Evolutionary conservation across 2,329 filamentous ascomycete species (phyloP).

Genomic region (Teratosphaeria nubilosa): DNA sequence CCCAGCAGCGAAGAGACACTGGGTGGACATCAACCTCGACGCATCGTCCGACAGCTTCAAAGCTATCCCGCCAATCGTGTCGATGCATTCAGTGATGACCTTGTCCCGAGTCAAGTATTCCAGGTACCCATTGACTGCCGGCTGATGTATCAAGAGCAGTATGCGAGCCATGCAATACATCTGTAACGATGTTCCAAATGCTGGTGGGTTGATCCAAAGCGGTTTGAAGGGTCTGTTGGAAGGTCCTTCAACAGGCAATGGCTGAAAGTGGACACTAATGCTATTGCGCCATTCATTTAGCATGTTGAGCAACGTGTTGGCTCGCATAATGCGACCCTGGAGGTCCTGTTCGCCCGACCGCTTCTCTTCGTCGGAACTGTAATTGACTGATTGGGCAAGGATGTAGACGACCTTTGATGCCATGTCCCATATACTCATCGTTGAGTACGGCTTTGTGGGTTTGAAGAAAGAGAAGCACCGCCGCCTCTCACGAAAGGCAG

Average conservation of each 20-base stretch:
- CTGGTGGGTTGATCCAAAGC: constrained; percentile 43
- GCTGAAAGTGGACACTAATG: constrained; percentile 36
- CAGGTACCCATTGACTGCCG: constrained; percentile 39
- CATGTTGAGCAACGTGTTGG: constrained; percentile 36
- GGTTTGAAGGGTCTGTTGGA: constrained; percentile 38
- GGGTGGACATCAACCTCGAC: constrained; percentile 35
- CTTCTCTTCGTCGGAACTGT: constrained; percentile 43
- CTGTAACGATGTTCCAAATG: constrained; percentile 39
- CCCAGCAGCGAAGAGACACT: constrained; percentile 35
- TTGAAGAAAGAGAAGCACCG: constrained; percentile 50
- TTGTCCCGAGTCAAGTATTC: constrained; percentile 38
- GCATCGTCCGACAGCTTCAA: constrained; percentile 33
- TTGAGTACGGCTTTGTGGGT: constrained; percentile 39
- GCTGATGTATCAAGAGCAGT: constrained; percentile 44
- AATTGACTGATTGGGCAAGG: constrained; percentile 48
- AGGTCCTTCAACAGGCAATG: constrained; percentile 30
- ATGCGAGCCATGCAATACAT: constrained; percentile 45
- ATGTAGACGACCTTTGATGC: constrained; percentile 46
- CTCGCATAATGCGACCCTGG: constrained; percentile 30
- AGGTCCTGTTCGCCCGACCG: constrained; percentile 34
- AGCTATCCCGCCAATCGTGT: constrained; percentile 42
- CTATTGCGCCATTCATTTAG: constrained; percentile 41
- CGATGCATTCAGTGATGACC: constrained; percentile 37
- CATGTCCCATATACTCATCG: constrained; percentile 45
- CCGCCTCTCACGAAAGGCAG: constrained; percentile 49